Evolutionary conservation across 2,329 filamentous ascomycete species (phyloP), one percentile per base, ranked within the genome.

Genomic region (Dothistroma septosporum): DNA sequence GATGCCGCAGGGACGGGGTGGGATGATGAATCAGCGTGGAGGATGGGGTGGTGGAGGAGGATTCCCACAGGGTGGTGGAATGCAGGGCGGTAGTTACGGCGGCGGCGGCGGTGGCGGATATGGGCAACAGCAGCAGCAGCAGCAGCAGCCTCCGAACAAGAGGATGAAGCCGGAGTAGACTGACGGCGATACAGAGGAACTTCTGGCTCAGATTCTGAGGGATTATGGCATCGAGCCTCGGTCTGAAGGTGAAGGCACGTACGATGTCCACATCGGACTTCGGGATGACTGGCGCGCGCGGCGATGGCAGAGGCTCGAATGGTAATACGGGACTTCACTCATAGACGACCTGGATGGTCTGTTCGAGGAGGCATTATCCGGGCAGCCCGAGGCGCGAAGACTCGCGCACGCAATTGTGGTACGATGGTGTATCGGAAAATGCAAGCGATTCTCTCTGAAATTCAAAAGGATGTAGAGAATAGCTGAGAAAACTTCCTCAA

Each of bases 41-140:
- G 81, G 81, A 76, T 79, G 78, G 47, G 84, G 85, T 78, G 81
- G 79, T 28, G 75, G 75, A 68, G 74, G 74, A 44, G 63, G 64
- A 58, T 37, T 12, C 9, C 35, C 52, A 19, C 60, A 61, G 37
- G 35, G 87, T 86, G 84, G 83, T 81, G 66, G 83, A 79, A 58
- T 58, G 50, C 52, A 56, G 53, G 61, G 58, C 19, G 61, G 58
- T n/a, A 47, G 53, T 19, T 56, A 55, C 47, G 60, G 56, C 16
- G 47, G 33, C 14, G 47, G 33, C 14, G 55, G 56, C 12, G 47
- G 60, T 19, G 54, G 56, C 24, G 57, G 57, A 32, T 57, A 47
- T 7, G 61, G 57, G 16, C 53, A 57, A 22, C 56, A 75, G 71
- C 56, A 76, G 71, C 48, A 78, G 75, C 60, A 79, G 76, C 76